Evolutionary conservation across 2,329 filamentous ascomycete genomes (phyloP), one percentile per base, ranked within the genome.

Genomic region (Thermothelomyces thermophilus): DNA sequence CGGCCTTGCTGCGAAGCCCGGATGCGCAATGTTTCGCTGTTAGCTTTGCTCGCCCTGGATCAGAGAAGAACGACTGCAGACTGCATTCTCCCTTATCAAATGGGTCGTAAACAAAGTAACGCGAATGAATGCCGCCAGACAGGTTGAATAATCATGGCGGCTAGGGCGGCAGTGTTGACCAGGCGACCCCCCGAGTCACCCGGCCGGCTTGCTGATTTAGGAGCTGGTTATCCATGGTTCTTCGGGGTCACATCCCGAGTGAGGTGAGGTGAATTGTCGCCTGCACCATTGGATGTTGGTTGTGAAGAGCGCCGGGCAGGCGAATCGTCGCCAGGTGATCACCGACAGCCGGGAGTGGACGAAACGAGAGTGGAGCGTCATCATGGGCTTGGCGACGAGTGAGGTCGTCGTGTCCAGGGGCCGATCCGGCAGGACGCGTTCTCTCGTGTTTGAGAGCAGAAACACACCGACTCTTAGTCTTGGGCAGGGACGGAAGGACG

Each of bases 401-500:
- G 30, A 14, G 28, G 28, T 13, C 5, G 41, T 36, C 28, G 30
- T 46, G 48, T 45, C 45, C 45, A 36, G 48, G 28, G 17, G 36
- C 41, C 53, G 42, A 55, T 53, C 54, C 48, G 56, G 51, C 50
- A 47, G 46, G 55, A 56, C 57, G 58, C 58, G 57, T 56, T 56
- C 51, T 54, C 57, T 57, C 55, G 56, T 56, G 51, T 55, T 52
- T 54, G 57, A 55, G 51, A 56, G 48, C 48, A 53, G 58, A 59
- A 60, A 59, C 54, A 60, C 56, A 56, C 57, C 58, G 59, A 42
- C 52, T 43, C 26, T 59, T 58, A 51, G 54, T 42, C 56, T 62
- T 60, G 57, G 58, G 56, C 56, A 54, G 51, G 48, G 56, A 58
- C 45, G 57, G 48, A 36, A 35, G 53, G 44, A 39, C 48, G 48